These are phyloP conservation scores for Leccinum huronense DNA, from an alignment of 1,284 basidiomycete species.

Conservation along the genomic window DNA sequence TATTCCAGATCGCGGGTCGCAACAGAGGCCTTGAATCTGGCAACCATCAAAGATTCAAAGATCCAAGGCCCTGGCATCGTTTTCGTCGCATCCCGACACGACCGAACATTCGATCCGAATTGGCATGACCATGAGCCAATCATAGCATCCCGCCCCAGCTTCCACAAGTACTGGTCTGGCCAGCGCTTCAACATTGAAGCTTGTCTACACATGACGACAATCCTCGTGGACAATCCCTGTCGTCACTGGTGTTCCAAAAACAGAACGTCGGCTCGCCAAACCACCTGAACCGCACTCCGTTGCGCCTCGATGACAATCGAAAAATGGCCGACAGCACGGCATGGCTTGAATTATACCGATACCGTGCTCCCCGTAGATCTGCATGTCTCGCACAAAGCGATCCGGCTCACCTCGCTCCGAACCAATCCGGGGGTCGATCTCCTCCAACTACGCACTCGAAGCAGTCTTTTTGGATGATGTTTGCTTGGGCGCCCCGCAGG, in stretches of 20 bases:
- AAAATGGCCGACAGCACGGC: background rate
- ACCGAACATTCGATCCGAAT: background rate
- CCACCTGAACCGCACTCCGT: background rate
- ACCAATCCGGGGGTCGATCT: slow-evolving; percentile 37
- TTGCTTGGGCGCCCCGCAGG: slow-evolving; percentile 20
- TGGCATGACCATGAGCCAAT: background rate
- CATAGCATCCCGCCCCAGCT: background rate
- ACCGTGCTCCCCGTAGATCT: slow-evolving; percentile 18
- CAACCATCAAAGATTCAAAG: background rate
- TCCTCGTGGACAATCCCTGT: background rate
- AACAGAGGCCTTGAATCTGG: background rate
- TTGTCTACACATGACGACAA: background rate
- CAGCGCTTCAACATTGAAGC: background rate
- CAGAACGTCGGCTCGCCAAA: background rate
- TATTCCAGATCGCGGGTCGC: background rate
- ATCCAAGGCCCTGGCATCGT: background rate
- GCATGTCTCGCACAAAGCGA: slow-evolving; percentile 24
- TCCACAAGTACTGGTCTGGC: background rate
- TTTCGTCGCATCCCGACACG: background rate
- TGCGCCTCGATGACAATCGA: background rate
- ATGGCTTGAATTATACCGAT: slow-evolving; percentile 8
- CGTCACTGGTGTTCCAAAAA: background rate
- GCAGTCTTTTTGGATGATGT: slow-evolving; percentile 29
- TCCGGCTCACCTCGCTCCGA: slow-evolving; percentile 38
- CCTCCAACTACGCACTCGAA: slow-evolving; percentile 37